Percentiles rank a stretch among this genome's conserved stretches.
Conservation (phyloP, 306 rosid species). For the Trifolium fragiferum region DNA sequence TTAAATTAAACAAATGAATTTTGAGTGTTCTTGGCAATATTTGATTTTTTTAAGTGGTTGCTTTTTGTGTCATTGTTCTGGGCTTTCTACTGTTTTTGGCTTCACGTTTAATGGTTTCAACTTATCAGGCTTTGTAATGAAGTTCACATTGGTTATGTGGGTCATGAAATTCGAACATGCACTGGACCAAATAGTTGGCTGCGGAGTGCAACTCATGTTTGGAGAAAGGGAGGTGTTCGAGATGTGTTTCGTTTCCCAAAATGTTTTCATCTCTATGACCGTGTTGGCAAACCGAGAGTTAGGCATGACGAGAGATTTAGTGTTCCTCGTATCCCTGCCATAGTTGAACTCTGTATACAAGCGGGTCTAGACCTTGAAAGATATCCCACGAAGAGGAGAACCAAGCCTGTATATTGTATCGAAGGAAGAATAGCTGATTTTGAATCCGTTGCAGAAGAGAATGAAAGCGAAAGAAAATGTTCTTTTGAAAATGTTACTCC, state of each 20-base stretch:
- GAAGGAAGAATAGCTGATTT: constrained; percentile 95
- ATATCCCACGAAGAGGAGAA: constrained; percentile 76
- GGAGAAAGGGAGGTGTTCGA: constrained; percentile 74
- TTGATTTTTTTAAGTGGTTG: background rate
- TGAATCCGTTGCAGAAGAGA: constrained; percentile 52
- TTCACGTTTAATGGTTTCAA: constrained; percentile 32
- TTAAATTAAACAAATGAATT: background rate
- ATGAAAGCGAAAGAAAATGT: constrained; percentile 30
- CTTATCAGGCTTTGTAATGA: constrained; percentile 65
- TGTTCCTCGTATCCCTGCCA: constrained; percentile 72
- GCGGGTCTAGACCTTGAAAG: constrained; percentile 74
- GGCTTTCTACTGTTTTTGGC: constrained; percentile 18
- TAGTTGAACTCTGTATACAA: constrained; percentile 83
- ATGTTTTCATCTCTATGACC: constrained; percentile 82
- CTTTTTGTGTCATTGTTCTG: constrained; percentile 10
- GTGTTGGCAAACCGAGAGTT: constrained; percentile 85
- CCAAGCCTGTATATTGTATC: constrained; percentile 74
- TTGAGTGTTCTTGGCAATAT: background rate
- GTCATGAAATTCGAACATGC: constrained; percentile 87
- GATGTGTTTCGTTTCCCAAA: constrained; percentile 69
- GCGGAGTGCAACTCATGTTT: constrained; percentile 66
- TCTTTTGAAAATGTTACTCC: constrained; percentile 28
- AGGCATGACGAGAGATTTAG: constrained; percentile 68
- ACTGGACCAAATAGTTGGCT: constrained; percentile 64
- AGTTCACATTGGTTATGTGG: constrained; percentile 72